These are phyloP conservation scores for Brettanomyces nanus DNA, from an alignment of 805 yeast genomes.

Conservation along the genomic window DNA sequence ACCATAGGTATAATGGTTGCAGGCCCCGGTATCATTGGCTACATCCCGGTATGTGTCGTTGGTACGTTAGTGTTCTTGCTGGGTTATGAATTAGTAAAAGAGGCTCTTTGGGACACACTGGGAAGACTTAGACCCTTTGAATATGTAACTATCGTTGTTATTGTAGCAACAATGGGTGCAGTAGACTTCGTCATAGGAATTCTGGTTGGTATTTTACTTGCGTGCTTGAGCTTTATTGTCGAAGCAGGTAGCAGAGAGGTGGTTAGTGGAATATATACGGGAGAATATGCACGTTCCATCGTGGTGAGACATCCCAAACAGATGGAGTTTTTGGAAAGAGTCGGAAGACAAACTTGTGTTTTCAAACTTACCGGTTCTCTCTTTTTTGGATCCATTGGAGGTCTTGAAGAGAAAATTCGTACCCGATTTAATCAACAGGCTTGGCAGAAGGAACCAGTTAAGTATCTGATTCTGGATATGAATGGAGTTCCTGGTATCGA, in stretches of 20 bases:
- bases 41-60: slow-evolving; percentile 91
- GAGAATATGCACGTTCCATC: slow-evolving; percentile 83
- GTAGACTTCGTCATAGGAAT: slow-evolving; percentile 94
- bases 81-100: slow-evolving; percentile 85
- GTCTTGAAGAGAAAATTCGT: slow-evolving; percentile 72
- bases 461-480: slow-evolving; percentile 79
- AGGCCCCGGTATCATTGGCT: slow-evolving; percentile 91
- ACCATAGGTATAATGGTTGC: slow-evolving; percentile 74
- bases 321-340: slow-evolving; percentile 72
- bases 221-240: slow-evolving; percentile 91
- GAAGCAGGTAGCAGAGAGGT: slow-evolving; percentile 83
- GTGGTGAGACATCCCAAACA: slow-evolving; percentile 88
- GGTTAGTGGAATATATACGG: slow-evolving; percentile 74
- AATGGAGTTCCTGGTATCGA: slow-evolving; percentile 76
- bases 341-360: slow-evolving; percentile 86
- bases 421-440: slow-evolving; percentile 48
- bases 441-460: slow-evolving; percentile 52
- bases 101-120: slow-evolving; percentile 77
- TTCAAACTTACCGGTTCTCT: slow-evolving; percentile 81
- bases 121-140: slow-evolving; percentile 71
- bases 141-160: slow-evolving; percentile 73
- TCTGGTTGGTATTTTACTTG: slow-evolving; percentile 79
- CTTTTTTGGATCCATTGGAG: slow-evolving; percentile 93
- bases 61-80: slow-evolving; percentile 84
- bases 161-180: slow-evolving; percentile 91